Evolutionary conservation across 2,329 filamentous ascomycete species (phyloP).

Genomic region (Exophiala alcalophila): DNA sequence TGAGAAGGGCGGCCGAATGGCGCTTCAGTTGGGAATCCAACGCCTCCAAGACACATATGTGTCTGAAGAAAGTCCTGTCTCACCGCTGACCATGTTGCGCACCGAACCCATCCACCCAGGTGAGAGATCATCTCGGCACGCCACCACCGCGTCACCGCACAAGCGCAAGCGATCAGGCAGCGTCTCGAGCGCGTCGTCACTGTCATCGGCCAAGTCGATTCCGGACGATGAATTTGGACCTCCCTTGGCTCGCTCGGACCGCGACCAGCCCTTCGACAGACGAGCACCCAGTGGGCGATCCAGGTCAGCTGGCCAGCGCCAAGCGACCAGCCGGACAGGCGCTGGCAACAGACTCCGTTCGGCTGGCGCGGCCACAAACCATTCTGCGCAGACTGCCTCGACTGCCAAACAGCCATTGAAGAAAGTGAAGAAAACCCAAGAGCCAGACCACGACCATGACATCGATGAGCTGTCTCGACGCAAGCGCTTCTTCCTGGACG

Average conservation of each 20-base stretch:
- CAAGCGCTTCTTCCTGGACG: conserved; percentile 18
- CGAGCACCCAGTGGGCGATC: conserved; percentile 13
- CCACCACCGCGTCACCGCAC: conserved; percentile 13
- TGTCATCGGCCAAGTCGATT: conserved; percentile 42
- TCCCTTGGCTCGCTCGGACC: conserved; percentile 23
- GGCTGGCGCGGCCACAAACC: conserved; percentile 15
- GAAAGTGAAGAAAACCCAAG: conserved; percentile 18
- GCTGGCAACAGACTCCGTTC: conserved; percentile 26
- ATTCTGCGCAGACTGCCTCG: conserved; percentile 10
- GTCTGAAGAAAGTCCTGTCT: conserved; percentile 6
- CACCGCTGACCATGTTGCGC: conserved; percentile 9
- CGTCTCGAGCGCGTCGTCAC: conserved; percentile 36
- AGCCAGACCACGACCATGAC: conserved; percentile 22
- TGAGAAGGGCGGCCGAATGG: conserved; percentile 8
- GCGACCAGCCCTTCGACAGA: conserved; percentile 11
- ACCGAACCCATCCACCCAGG: conserved; percentile 1
- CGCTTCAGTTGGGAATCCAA: conserved; percentile 16
- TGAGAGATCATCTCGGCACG: conserved; percentile 3
- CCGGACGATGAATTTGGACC: conserved; percentile 36
- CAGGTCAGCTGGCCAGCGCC: conserved; percentile 23
- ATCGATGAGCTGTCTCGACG: conserved; percentile 24
- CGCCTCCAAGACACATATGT: conserved; percentile 1
- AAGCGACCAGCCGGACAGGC: conserved; percentile 21
- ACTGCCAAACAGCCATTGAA: conserved; percentile 15
- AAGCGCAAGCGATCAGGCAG: conserved; percentile 29